Conservation (phyloP, 2,329 filamentous ascomycete species). For the Verticillium klebahnii region DNA sequence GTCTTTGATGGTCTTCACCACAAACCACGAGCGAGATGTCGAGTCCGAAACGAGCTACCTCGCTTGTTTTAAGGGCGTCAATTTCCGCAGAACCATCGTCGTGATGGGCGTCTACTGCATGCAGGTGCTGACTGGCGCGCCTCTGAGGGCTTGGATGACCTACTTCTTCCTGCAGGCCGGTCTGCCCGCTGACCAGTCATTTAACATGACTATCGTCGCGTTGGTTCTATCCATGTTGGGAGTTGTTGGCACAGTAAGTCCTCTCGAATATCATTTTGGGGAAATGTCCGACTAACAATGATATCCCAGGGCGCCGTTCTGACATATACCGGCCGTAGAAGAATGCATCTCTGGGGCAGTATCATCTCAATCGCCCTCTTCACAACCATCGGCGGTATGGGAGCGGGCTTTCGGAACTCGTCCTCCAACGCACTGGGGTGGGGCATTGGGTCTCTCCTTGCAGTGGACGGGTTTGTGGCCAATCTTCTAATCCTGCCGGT, state of each 20-base stretch:
- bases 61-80: constrained; percentile 37
- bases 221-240: constrained; percentile 33
- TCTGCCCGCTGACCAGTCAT: constrained; percentile 28
- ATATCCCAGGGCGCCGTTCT: constrained; percentile 33
- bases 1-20: constrained; percentile 14
- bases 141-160: constrained; percentile 17
- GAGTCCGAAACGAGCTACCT: constrained; percentile 31
- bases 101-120: constrained; percentile 25
- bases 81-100: constrained; percentile 33
- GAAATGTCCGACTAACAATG: too few species aligned
- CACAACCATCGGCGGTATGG: constrained; percentile 28
- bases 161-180: constrained; percentile 32
- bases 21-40: constrained; percentile 17
- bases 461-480: constrained; percentile 34
- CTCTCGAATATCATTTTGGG: too few species aligned
- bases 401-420: constrained; percentile 20
- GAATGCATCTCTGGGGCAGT: constrained; percentile 37
- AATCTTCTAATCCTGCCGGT: constrained; percentile 33
- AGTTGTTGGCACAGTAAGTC: constrained; percentile 22
- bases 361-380: constrained; percentile 19
- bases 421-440: constrained; percentile 18
- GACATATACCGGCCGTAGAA: constrained; percentile 32
- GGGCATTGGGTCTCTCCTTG: constrained; percentile 29
- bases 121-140: constrained; percentile 24
- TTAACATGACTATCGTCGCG: constrained; percentile 38